These are phyloP conservation scores for Rhinocladiella similis DNA, from an alignment of 2,329 filamentous ascomycete species.

Conservation along the genomic window DNA sequence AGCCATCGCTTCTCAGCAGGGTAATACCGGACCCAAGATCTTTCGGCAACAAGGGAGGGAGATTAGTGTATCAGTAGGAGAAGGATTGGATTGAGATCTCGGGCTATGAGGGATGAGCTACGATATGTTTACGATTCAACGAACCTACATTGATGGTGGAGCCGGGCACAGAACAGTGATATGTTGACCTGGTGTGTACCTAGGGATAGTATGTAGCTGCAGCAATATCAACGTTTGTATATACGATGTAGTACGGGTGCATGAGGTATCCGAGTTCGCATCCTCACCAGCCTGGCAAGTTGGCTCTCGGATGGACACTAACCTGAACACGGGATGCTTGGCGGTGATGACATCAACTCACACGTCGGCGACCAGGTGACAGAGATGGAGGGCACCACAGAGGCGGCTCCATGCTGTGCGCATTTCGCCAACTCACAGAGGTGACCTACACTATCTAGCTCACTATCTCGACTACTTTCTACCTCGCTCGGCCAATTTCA, in stretches of 20 bases:
- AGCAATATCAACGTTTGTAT: not conserved
- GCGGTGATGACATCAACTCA: not conserved
- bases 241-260: not conserved
- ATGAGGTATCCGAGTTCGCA: not conserved
- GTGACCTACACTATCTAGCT: too few species aligned
- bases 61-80: slow-evolving; percentile 15
- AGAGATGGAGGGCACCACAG: too few species aligned
- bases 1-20: slow-evolving; percentile 15
- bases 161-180: too few species aligned
- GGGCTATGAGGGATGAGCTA: not conserved
- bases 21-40: slow-evolving; percentile 18
- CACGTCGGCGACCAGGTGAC: too few species aligned
- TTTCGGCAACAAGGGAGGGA: slow-evolving; percentile 23
- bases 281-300: not conserved
- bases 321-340: not conserved
- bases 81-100: slow-evolving; percentile 7
- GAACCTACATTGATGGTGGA: not conserved
- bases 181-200: too few species aligned
- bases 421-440: not conserved
- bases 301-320: not conserved
- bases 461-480: too few species aligned
- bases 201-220: not conserved
- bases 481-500: too few species aligned
- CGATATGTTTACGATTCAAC: not conserved
- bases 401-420: too few species aligned